A percentile compares a stretch with the other conserved stretches of the same genome.
Evolutionary conservation across 2,329 filamentous ascomycete species (phyloP).

Genomic region (Xylaria sp.): DNA sequence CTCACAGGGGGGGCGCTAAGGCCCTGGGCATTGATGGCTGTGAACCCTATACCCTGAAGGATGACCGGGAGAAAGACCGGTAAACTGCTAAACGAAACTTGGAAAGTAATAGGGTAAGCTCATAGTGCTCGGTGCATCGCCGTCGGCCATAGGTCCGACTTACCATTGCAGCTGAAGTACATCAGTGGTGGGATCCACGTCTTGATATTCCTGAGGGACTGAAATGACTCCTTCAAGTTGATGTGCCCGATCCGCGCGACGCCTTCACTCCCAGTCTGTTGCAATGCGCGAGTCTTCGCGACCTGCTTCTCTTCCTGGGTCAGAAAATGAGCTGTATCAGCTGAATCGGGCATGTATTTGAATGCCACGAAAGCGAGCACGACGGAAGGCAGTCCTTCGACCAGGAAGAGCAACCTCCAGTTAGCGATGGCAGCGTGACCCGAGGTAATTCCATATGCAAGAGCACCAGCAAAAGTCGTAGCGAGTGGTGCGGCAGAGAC

Average conservation of each 20-base stretch:
- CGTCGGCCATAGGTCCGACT: conserved; percentile 31
- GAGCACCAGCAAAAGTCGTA: conserved; percentile 75
- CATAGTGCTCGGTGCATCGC: conserved; percentile 66
- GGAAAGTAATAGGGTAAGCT: conserved; percentile 50
- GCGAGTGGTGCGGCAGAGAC: conserved; percentile 68
- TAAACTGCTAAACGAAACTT: conserved; percentile 73
- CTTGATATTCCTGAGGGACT: conserved; percentile 60
- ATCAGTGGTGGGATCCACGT: conserved; percentile 61
- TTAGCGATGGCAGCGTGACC: conserved; percentile 65
- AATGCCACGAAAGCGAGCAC: conserved; percentile 49
- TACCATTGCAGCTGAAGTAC: conserved; percentile 57
- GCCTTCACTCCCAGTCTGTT: conserved; percentile 63
- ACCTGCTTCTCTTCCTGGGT: conserved; percentile 68
- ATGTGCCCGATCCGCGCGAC: conserved; percentile 60
- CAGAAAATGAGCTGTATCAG: conserved; percentile 64
- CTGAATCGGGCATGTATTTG: conserved; percentile 56
- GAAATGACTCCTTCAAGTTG: conserved; percentile 59
- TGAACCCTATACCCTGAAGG: conserved; percentile 74
- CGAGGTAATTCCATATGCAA: conserved; percentile 76
- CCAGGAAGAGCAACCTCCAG: conserved; percentile 51
- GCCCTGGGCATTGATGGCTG: conserved; percentile 74
- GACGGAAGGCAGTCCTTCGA: conserved; percentile 52
- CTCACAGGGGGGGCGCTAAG: conserved; percentile 71
- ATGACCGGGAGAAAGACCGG: conserved; percentile 74
- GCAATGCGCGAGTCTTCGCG: conserved; percentile 63